These are phyloP conservation scores for Aureobasidium melanogenum DNA, from an alignment of 2,329 filamentous ascomycete genomes.

Conservation along the genomic window DNA sequence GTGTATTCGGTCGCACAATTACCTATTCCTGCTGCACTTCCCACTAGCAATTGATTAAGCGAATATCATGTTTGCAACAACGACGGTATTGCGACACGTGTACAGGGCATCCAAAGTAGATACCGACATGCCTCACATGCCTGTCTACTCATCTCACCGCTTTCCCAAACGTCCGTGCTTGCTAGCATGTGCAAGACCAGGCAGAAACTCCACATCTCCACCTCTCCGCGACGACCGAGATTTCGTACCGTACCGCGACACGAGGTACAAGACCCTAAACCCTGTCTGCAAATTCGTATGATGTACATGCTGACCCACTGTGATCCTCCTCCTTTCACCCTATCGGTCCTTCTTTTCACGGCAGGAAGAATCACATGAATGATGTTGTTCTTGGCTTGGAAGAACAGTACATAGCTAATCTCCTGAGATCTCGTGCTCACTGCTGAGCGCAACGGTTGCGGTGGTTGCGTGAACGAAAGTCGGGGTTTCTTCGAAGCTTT, in stretches of 20 bases:
- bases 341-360: slow-evolving; percentile 1
- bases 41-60: neutral
- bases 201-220: slow-evolving; percentile 5
- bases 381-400: neutral
- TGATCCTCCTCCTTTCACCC: neutral
- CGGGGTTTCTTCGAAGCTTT: neutral
- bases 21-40: too few relatives aligned
- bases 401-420: neutral
- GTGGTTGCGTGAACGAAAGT: neutral
- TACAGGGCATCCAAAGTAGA: neutral
- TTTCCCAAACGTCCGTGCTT: neutral
- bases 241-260: neutral
- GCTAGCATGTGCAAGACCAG: neutral
- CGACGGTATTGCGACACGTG: neutral
- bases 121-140: neutral
- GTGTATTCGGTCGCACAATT: neutral
- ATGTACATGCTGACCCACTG: neutral
- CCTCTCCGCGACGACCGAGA: neutral
- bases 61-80: neutral
- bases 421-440: neutral
- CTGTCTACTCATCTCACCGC: neutral
- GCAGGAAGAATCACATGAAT: too few relatives aligned
- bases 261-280: neutral
- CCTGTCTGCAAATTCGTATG: neutral
- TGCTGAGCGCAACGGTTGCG: neutral